Conservation (phyloP, 139 green algal genomes). For the Chlorella sp. region DNA sequence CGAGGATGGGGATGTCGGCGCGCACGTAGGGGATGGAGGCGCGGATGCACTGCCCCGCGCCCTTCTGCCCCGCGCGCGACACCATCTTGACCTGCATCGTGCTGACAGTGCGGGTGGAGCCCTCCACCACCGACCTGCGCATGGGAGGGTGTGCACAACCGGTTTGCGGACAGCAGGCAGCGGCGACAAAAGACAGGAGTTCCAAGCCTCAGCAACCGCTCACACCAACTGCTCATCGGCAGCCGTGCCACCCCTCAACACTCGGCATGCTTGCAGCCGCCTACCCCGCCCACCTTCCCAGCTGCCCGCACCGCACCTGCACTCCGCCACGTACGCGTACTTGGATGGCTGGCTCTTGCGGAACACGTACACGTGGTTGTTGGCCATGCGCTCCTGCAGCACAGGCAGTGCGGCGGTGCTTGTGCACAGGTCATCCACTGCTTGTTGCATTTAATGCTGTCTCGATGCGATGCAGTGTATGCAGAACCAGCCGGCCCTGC, state of each 20-base stretch:
- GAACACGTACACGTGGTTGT: slow-evolving; percentile 99
- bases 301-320: slow-evolving; percentile 59
- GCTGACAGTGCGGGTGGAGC: slow-evolving; percentile 75
- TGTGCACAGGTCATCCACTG: too few relatives aligned
- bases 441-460: too few relatives aligned
- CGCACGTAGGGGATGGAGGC: slow-evolving; percentile 80
- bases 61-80: slow-evolving; percentile 55
- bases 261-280: too few relatives aligned
- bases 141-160: background rate
- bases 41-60: slow-evolving; percentile 64
- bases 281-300: too few relatives aligned
- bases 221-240: too few relatives aligned
- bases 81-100: slow-evolving; percentile 92
- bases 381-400: slow-evolving; percentile 94
- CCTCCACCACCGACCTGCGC: slow-evolving; percentile 86
- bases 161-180: too few relatives aligned
- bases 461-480: background rate
- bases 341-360: slow-evolving; percentile 95
- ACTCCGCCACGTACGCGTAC: slow-evolving; percentile 88
- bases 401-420: too few relatives aligned
- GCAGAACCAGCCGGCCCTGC: background rate
- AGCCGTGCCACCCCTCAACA: too few relatives aligned
- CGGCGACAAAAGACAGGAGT: too few relatives aligned
- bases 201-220: too few relatives aligned
- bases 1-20: slow-evolving; percentile 86